Conservation (phyloP, 192 early-diverging fungal species). For the Coemansia sp. region DNA sequence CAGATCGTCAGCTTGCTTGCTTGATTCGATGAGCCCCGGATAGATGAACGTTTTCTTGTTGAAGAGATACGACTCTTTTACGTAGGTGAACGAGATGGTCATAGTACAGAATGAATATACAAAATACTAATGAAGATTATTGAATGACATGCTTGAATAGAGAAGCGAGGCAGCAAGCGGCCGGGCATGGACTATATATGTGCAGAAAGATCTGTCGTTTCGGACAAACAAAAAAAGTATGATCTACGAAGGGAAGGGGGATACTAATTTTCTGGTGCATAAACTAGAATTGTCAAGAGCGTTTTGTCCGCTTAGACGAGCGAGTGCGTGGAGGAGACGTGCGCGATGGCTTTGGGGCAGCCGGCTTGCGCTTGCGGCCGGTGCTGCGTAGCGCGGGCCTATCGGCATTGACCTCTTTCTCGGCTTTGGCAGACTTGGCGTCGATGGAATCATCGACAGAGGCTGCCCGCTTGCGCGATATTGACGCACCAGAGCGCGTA, state of each 20-base stretch:
- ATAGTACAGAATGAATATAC: slow-evolving; percentile 9
- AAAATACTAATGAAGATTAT: slow-evolving; percentile 3
- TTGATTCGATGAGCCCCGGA: slow-evolving; percentile 28
- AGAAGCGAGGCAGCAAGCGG: too few species aligned
- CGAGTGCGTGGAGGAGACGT: slow-evolving; percentile 23
- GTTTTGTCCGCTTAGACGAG: slow-evolving; percentile 17
- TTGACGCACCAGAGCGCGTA: not conserved
- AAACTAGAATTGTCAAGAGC: not conserved
- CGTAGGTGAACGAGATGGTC: slow-evolving; percentile 43
- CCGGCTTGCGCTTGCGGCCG: not conserved
- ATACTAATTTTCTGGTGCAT: not conserved
- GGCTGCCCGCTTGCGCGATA: not conserved
- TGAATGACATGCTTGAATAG: not conserved
- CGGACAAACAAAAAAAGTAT: not conserved
- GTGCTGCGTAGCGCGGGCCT: slow-evolving; percentile 9
- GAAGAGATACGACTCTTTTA: slow-evolving; percentile 40
- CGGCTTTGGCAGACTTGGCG: not conserved
- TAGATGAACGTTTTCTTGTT: slow-evolving; percentile 41
- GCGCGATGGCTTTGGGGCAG: not conserved
- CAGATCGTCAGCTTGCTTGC: slow-evolving; percentile 22
- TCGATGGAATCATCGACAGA: too few species aligned
- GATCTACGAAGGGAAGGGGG: not conserved
- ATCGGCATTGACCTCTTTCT: not conserved
- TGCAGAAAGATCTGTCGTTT: too few species aligned
- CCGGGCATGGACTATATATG: too few species aligned